Conservation (phyloP, 805 yeast species). For the Dipodascus geniculatus region DNA sequence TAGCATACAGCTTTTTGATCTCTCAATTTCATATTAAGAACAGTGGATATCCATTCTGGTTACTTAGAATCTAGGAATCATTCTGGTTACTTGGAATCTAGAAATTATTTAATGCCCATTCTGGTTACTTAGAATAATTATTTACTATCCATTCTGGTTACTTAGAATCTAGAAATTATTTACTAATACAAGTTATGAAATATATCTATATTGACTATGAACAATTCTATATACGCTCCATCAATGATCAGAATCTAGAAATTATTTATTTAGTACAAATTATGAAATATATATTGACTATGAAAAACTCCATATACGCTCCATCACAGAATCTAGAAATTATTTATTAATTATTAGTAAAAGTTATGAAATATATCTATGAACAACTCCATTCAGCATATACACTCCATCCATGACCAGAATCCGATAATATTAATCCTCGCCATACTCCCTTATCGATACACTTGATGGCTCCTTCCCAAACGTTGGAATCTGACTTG, state of each 20-base stretch:
- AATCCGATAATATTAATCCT: slow-evolving; percentile 67
- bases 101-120: too few relatives aligned
- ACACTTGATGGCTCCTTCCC: slow-evolving; percentile 31
- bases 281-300: too few relatives aligned
- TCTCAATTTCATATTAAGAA: slow-evolving; percentile 60
- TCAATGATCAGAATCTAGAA: not conserved
- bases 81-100: too few relatives aligned
- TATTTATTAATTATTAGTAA: too few relatives aligned
- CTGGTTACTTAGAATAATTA: slow-evolving; percentile 32
- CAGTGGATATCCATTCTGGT: slow-evolving; percentile 62
- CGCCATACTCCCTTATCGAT: slow-evolving; percentile 75
- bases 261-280: too few relatives aligned
- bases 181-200: too few relatives aligned
- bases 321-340: too few relatives aligned
- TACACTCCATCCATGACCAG: slow-evolving; percentile 71
- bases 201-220: not conserved
- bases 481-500: slow-evolving; percentile 21
- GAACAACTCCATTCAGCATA: slow-evolving; percentile 83
- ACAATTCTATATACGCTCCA: not conserved
- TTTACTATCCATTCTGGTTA: slow-evolving; percentile 59
- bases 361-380: slow-evolving; percentile 7
- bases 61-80: slow-evolving; percentile 27
- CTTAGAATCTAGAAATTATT: slow-evolving; percentile 20
- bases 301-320: slow-evolving; percentile 69
- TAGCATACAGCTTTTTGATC: slow-evolving; percentile 53